Percentiles rank a stretch among this genome's conserved stretches.
phyloP scores from a whole-genome alignment of 2,329 filamentous ascomycete genomes.

The Colletotrichum tropicicola region DNA sequence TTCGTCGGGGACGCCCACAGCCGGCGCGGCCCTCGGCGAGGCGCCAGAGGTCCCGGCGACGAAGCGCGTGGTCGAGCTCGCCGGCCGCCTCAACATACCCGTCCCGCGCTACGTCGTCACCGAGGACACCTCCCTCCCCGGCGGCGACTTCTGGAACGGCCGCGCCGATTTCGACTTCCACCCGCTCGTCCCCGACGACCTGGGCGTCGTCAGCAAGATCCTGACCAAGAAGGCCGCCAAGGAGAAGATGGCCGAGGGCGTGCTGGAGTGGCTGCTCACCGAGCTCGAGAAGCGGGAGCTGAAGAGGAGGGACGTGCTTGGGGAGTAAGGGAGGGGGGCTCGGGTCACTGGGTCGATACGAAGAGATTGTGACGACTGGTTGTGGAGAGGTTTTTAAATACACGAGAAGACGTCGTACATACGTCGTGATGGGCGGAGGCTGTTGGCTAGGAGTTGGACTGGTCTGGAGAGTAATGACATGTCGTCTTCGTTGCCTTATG shows the following conservation, averaged over 20 bases:
- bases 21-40: not conserved
- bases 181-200: slow-evolving; percentile 37
- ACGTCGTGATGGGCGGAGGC: too few species aligned
- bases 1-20: not conserved
- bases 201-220: slow-evolving; percentile 45
- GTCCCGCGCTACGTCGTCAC: slow-evolving; percentile 45
- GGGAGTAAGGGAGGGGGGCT: not conserved
- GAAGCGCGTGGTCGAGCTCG: slow-evolving; percentile 43
- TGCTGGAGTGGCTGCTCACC: slow-evolving; percentile 46
- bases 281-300: slow-evolving; percentile 32
- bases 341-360: too few species aligned
- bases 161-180: slow-evolving; percentile 43
- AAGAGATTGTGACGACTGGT: too few species aligned
- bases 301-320: not conserved
- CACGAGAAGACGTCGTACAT: too few species aligned
- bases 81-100: slow-evolving; percentile 40
- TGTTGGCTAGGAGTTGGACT: too few species aligned
- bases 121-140: slow-evolving; percentile 20
- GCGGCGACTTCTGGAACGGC: slow-evolving; percentile 45
- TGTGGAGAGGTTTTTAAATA: too few species aligned
- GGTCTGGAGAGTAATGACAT: too few species aligned
- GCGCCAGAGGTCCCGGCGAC: slow-evolving; percentile 26
- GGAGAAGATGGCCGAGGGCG: slow-evolving; percentile 47
- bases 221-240: slow-evolving; percentile 45
- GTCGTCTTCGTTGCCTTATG: too few species aligned